A percentile compares a stretch with the other conserved stretches of the same genome.
These are phyloP conservation scores for Coccomyxa subellipsoidea DNA, from an alignment of 163 green algal genomes.

Conservation along the genomic window DNA sequence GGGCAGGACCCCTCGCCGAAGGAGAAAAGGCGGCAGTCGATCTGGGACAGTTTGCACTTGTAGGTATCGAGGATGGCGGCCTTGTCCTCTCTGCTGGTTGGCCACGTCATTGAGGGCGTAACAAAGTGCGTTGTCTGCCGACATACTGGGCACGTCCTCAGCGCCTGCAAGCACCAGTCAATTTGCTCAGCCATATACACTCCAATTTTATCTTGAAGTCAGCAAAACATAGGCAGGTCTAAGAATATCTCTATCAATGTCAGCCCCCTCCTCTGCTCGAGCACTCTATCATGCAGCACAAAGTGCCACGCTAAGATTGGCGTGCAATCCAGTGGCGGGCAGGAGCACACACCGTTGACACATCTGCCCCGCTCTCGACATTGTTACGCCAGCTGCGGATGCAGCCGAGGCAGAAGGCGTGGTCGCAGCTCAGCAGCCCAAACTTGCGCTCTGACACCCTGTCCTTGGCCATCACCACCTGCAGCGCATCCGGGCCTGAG, in stretches of 20 bases:
- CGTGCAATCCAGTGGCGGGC: no score
- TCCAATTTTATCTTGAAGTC: not conserved
- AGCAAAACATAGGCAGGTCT: not conserved
- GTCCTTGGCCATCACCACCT: slow-evolving; percentile 42
- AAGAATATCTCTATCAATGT: no score
- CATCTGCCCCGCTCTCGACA: slow-evolving; percentile 31
- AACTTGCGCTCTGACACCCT: slow-evolving; percentile 57
- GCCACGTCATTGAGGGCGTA: slow-evolving; percentile 66
- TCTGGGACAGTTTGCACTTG: slow-evolving; percentile 41
- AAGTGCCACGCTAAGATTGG: not conserved
- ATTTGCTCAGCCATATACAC: not conserved
- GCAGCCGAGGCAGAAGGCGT: slow-evolving; percentile 87
- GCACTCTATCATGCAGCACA: no score
- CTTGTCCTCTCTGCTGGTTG: slow-evolving; percentile 47
- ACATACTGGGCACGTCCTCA: slow-evolving; percentile 82
- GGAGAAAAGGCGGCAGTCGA: slow-evolving; percentile 71
- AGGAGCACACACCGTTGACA: slow-evolving; percentile 46
- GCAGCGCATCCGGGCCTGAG: no score
- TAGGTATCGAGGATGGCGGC: slow-evolving; percentile 46
- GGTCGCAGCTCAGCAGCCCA: slow-evolving; percentile 80
- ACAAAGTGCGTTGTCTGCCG: slow-evolving; percentile 67
- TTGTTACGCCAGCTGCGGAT: slow-evolving; percentile 77
- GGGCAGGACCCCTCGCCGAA: slow-evolving; percentile 64
- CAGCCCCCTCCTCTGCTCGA: no score
- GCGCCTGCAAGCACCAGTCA: slow-evolving; percentile 33